Evolutionary conservation across 805 yeast species (phyloP), one percentile per base, ranked within the genome.

Genomic region (Wilhelminamyces savonicus): DNA sequence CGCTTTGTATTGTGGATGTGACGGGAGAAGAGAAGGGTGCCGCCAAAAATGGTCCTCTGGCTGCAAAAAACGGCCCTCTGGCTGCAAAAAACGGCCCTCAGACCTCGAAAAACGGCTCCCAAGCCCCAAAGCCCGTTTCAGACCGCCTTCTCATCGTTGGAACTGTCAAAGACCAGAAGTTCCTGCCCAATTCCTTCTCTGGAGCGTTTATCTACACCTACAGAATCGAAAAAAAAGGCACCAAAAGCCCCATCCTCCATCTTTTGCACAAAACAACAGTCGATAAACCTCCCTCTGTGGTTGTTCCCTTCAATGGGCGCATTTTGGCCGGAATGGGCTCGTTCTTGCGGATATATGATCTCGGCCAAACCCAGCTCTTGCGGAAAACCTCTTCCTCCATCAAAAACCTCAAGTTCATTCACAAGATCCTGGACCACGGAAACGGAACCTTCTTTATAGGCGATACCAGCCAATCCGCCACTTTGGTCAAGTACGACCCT

Each of bases 341-440:
- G 25, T 52, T 55, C 28, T 42, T 90, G 27, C 56, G 82, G 21
- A 40, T 83, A 7, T 87, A 71, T 48, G 88, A 78, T 16, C 39
- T 86, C 17, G 98, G 98, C 2, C 66, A 67, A 43, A 82, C 80
- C 40, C 97, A 88, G 47, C 59, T 90, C 22, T 60, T 92, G 33
- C 69, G 80, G 33, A 85, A 83, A 49, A 62, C 81, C 0, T 70
- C 77, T 5, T 49, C 71, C 2, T 51, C 44, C 4, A 40, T 82
- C 7, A 62, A 71, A 1, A 49, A 68, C 10, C 28, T 59, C 14
- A 59, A 65, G 3, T 64, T 64, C 26, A 76, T 86, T 12, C 71
- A 72, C 10, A 64, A 68, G n/a, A 22, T 90, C 3, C 27, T 40
- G 4, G 63, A 74, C 26, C 68, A 71, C 28, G 82, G 82, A 1